A percentile compares a stretch with the other conserved stretches of the same genome.
phyloP scores from a whole-genome alignment of 345 rosid genomes.

The Hibiscus tridactylites region DNA sequence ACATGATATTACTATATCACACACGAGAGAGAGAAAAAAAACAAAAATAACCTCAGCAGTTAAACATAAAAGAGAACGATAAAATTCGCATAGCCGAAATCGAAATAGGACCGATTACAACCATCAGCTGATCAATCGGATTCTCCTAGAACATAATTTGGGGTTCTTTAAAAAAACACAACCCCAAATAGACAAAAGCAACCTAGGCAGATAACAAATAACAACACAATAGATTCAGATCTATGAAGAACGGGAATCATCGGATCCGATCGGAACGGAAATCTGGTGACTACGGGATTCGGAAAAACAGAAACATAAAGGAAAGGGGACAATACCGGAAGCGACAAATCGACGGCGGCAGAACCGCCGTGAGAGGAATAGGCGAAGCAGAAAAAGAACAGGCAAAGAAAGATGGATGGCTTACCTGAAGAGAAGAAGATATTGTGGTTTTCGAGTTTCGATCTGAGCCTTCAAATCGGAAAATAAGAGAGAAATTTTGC shows the following conservation, averaged over 20 bases:
- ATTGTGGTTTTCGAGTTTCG: neutral
- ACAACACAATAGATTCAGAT: neutral
- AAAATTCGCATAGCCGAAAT: neutral
- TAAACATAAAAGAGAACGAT: neutral
- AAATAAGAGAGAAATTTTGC: neutral
- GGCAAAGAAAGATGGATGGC: neutral
- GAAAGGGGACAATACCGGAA: neutral
- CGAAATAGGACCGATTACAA: neutral
- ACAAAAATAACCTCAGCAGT: neutral
- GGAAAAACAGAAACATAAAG: neutral
- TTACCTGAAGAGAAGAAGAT: neutral
- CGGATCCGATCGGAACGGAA: neutral
- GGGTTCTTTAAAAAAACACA: neutral
- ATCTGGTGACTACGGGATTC: neutral
- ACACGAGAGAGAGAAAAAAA: neutral
- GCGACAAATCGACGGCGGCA: neutral
- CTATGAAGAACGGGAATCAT: neutral
- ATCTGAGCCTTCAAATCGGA: neutral
- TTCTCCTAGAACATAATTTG: neutral
- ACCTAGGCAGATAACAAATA: neutral
- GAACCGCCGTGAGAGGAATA: neutral
- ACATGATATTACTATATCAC: neutral
- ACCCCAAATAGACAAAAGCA: neutral
- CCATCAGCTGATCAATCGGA: neutral
- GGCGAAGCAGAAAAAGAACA: neutral